Base-by-base conservation (phyloP, 1,139 yeast genomes). In the Suhomyces terraborum region DNA sequence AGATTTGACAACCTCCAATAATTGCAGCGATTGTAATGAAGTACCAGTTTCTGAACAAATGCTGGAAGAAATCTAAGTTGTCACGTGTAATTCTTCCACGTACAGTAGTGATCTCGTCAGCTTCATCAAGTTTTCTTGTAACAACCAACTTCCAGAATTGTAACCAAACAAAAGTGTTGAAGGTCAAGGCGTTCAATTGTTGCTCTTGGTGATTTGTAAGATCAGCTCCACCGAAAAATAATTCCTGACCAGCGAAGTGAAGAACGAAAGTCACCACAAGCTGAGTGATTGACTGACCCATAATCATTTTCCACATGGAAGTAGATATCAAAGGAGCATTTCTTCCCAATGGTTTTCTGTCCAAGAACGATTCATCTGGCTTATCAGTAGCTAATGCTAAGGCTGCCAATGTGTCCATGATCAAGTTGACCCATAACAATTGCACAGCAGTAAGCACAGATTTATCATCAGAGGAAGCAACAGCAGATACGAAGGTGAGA, bases 401-500 rank as follows among this genome's bases (percentile, higher is more conserved):
- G 3, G 99, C 98, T 4, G 98, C 99, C 50, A 93, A 77, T 0
- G 98, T 93, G 63, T 93, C 99, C 99, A 93, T 93, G 56, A 93
- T 93, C 63, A 93, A 74, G 64, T 93, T 93, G 37, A 93, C 97
- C 99, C 99, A 93, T 51, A 93, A 74, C 55, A 93, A 78, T 66
- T 93, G 98, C 34, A 93, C 98, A 0, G 99, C 98, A 27, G 98
- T 91, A 59, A 93, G 74, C 5, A 93, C 98, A 5, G 97, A 87
- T 38, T 77, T 67, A 54, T 89, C 91, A 38, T 82, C 83, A 23
- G 79, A 64, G 4, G 91, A 81, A 1, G 93, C 88, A 40, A 93
- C 94, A 5, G 98, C 95, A 27, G 97, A 86, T 21, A 93, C 88
- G 70, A 94, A 93, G 0, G 98, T 91, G 50, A 93, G 75, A 4